Conservation (phyloP, 768 basidiomycete species). For the Termitomyces sp. region DNA sequence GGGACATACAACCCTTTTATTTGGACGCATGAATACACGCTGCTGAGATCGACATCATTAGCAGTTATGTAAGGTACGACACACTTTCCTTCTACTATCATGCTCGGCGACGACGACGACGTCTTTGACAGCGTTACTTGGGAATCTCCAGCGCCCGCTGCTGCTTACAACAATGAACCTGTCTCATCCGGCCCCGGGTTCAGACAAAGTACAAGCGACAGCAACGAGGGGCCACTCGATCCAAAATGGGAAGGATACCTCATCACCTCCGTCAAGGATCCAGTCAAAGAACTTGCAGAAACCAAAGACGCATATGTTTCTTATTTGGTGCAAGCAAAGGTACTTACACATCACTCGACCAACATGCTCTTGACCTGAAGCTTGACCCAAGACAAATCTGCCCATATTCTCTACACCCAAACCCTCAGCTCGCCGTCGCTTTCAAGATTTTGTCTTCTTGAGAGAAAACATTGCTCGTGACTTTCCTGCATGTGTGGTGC, state of each 20-base stretch:
- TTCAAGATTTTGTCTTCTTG: slow-evolving; percentile 96
- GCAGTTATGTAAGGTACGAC: slow-evolving; percentile 11
- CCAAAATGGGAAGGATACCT: slow-evolving; percentile 92
- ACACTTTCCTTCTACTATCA: slow-evolving; percentile 23
- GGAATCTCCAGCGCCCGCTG: slow-evolving; percentile 63
- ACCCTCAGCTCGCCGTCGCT: slow-evolving; percentile 80
- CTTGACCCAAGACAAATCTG: slow-evolving; percentile 70
- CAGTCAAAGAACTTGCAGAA: slow-evolving; percentile 92
- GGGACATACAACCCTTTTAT: slow-evolving; percentile 17
- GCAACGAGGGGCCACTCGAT: slow-evolving; percentile 70
- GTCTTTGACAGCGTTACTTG: slow-evolving; percentile 90
- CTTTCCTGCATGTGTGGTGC: slow-evolving; percentile 98
- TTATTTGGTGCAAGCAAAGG: slow-evolving; percentile 87
- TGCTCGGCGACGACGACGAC: slow-evolving; percentile 86
- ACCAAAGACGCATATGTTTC: slow-evolving; percentile 97
- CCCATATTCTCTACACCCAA: slow-evolving; percentile 75
- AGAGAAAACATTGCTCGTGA: slow-evolving; percentile 82
- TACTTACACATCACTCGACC: slow-evolving; percentile 27
- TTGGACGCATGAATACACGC: slow-evolving; percentile 18
- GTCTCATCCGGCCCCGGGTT: slow-evolving; percentile 65
- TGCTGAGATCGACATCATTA: slow-evolving; percentile 11
- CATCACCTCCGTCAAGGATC: slow-evolving; percentile 80
- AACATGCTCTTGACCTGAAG: not conserved
- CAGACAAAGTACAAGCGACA: slow-evolving; percentile 71
- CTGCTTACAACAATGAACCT: slow-evolving; percentile 41